Conservation (phyloP, 1,139 yeast species). For the Maudiozyma humilis region DNA sequence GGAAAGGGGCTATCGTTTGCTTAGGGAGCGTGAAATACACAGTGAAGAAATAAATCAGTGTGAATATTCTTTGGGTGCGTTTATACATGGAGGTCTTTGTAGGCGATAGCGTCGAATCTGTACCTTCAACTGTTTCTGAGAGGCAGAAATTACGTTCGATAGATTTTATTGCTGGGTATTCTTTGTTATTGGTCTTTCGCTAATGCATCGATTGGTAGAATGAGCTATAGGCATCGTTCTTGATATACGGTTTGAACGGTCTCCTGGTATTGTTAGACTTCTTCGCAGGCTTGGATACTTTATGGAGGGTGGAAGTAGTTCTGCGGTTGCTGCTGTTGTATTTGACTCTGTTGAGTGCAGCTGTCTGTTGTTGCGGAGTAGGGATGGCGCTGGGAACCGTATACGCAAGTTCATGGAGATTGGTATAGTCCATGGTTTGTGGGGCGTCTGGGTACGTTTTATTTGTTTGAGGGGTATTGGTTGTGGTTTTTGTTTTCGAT, state of each 20-base stretch:
- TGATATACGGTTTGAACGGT: constrained; percentile 1
- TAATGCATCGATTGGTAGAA: constrained; percentile 2
- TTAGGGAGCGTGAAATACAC: no score
- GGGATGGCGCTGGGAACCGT: no score
- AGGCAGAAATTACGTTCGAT: background rate
- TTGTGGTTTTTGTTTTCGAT: background rate
- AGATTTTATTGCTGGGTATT: no score
- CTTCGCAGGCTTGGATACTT: background rate
- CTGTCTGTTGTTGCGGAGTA: no score
- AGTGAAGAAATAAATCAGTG: no score
- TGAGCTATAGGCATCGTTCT: background rate
- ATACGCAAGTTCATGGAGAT: constrained; percentile 1
- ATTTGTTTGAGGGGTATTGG: background rate
- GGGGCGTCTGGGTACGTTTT: background rate
- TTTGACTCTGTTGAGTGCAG: no score
- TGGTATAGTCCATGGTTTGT: background rate
- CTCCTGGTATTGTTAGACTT: background rate
- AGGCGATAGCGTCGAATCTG: background rate
- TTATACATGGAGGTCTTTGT: no score
- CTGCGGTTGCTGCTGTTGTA: no score
- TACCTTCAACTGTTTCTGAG: no score
- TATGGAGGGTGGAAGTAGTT: no score
- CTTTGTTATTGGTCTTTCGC: no score
- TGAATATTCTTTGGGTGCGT: no score
- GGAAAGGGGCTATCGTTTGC: background rate